Conservation (phyloP, 768 basidiomycete genomes). For the Hericium alpestre region DNA sequence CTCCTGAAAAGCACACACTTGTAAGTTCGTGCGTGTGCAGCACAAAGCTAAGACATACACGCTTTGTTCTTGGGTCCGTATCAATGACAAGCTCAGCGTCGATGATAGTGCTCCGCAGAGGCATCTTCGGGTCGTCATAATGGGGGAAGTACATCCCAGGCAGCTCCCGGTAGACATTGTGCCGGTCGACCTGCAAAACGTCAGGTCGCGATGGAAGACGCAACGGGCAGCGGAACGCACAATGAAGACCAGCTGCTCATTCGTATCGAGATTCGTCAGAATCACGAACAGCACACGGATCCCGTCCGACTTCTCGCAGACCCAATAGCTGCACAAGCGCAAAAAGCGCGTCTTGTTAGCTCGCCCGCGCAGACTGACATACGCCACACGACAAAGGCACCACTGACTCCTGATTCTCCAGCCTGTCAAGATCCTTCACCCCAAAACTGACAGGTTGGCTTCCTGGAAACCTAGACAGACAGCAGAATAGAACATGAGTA, state of each 20-base stretch:
- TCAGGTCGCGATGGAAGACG: background rate
- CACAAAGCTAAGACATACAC: background rate
- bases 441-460: conserved; percentile 93
- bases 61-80: conserved; percentile 62
- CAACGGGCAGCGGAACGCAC: conserved; percentile 27
- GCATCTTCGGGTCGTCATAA: conserved; percentile 56
- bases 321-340: conserved; percentile 71
- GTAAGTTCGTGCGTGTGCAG: background rate
- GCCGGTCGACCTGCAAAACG: conserved; percentile 75
- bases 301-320: conserved; percentile 98
- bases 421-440: conserved; percentile 51
- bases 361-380: background rate
- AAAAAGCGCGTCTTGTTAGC: background rate
- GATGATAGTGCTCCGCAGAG: conserved; percentile 70
- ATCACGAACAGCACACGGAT: conserved; percentile 82
- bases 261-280: conserved; percentile 40
- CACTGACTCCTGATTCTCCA: conserved; percentile 73
- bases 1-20: conserved; percentile 37
- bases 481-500: background rate
- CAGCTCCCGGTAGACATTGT: conserved; percentile 73
- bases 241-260: conserved; percentile 58
- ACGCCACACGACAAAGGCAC: conserved; percentile 16
- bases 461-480: conserved; percentile 69
- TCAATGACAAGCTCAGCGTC: conserved; percentile 95
- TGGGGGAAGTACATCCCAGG: conserved; percentile 83